Evolutionary conservation across 805 yeast genomes (phyloP), one percentile per base, ranked within the genome.

Genomic region (Suhomyces xylopsoci): DNA sequence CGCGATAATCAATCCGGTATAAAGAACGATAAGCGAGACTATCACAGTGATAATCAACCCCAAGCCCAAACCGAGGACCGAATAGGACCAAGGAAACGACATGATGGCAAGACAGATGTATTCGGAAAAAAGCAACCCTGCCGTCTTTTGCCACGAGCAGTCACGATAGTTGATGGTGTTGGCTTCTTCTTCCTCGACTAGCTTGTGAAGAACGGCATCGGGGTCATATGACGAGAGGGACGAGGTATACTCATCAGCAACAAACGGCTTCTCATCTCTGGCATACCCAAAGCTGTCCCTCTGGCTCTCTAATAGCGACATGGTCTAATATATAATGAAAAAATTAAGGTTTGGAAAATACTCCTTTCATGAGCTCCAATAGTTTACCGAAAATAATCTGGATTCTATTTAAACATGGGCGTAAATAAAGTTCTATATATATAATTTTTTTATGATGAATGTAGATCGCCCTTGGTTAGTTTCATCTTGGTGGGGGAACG

Each of bases 61-160:
- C 1, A 85, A 84, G 1, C 82, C 78, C 7, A 82, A 64, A 0
- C 87, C 87, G 17, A 82, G 65, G 3, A 82, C 82, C 2, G 85
- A 80, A 58, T 80, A 82, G 9, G 84, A 79, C 85, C 85, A 81
- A 0, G 87, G 87, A 62, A 82, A 82, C n/a, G 84, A 79, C 82
- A 82, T 75, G 53, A 81, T 81, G 12, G 87, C 87, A 55, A 82
- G 69, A 58, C 85, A 83, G 30, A 82, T 81, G 62, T 82, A 82
- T 62, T 82, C 87, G 1, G 83, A 78, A 55, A 82, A 80, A 49
- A 82, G 66, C 41, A 82, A 70, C n/a, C 83, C 84, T 1, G 86
- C 83, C 0, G 86, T 81, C 55, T 74, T 79, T 57, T 76, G 79
- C 85, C 85, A 82, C 25, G 84, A 76, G 56, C 85, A 81, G 19